Evolutionary conservation across 2,329 filamentous ascomycete species (phyloP).

Genomic region (Colletotrichum lindemuthianum): DNA sequence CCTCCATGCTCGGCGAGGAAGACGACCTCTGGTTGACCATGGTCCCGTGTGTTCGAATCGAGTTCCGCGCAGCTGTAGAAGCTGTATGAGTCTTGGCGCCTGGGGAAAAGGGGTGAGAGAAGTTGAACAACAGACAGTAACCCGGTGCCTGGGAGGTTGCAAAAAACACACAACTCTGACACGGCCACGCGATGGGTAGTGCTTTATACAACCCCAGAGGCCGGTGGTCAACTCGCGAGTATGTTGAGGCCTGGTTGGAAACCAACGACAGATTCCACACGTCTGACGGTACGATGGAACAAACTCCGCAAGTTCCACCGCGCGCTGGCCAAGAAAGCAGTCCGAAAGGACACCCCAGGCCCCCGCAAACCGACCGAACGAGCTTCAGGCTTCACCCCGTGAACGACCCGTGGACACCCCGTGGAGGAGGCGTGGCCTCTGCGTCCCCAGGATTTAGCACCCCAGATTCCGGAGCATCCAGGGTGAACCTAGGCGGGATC

Average conservation of each 20-base stretch:
- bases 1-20: slow-evolving; percentile 12
- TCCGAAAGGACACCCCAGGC: background rate
- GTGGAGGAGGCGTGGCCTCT: slow-evolving; percentile 12
- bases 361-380: background rate
- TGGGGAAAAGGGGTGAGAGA: background rate
- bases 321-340: too few species aligned
- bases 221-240: background rate
- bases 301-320: too few species aligned
- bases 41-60: background rate
- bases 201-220: background rate
- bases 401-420: background rate
- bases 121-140: background rate
- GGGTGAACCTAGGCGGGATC: background rate
- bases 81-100: background rate
- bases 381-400: background rate
- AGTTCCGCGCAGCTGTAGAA: background rate
- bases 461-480: slow-evolving; percentile 6
- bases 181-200: background rate
- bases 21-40: background rate
- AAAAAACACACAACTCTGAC: background rate
- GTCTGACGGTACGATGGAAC: too few species aligned
- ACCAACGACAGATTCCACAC: too few species aligned
- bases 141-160: background rate
- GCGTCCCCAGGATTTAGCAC: slow-evolving; percentile 8
- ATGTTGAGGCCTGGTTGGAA: background rate